A percentile compares a stretch with the other conserved stretches of the same genome.
phyloP scores from a whole-genome alignment of 202 grass and related monocot species.

The Tripidium arundinaceum region DNA sequence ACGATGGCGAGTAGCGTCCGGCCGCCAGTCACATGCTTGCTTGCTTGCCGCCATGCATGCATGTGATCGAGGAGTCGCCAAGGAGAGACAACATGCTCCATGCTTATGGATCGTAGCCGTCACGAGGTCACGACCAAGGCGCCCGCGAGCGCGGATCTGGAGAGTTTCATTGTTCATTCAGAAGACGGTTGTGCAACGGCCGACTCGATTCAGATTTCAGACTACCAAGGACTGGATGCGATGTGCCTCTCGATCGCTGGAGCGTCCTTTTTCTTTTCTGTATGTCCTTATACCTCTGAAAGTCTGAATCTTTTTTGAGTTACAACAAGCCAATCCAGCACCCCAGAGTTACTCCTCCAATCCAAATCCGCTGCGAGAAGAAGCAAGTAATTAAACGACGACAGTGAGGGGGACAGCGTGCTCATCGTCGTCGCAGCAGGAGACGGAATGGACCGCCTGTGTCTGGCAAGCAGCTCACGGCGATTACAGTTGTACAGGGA shows the following conservation, averaged over 20 bases:
- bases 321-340: too few species aligned
- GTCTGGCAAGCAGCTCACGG: background rate
- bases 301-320: background rate
- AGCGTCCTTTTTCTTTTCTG: background rate
- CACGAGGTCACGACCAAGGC: too few species aligned
- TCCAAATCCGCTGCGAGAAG: too few species aligned
- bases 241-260: background rate
- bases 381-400: too few species aligned
- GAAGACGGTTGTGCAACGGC: background rate
- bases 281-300: too few species aligned
- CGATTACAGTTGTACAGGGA: background rate
- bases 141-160: background rate
- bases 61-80: background rate
- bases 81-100: too few species aligned
- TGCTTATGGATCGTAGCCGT: background rate
- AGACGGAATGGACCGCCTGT: background rate
- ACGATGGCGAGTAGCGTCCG: constrained; percentile 9
- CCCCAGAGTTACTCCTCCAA: too few species aligned
- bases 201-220: too few species aligned
- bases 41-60: background rate
- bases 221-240: background rate
- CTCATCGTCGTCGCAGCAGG: background rate
- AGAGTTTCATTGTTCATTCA: background rate
- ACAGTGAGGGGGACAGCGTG: background rate
- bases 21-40: background rate